These are phyloP conservation scores for Plenodomus lindquistii DNA, from an alignment of 2,329 filamentous ascomycete genomes.

Conservation along the genomic window DNA sequence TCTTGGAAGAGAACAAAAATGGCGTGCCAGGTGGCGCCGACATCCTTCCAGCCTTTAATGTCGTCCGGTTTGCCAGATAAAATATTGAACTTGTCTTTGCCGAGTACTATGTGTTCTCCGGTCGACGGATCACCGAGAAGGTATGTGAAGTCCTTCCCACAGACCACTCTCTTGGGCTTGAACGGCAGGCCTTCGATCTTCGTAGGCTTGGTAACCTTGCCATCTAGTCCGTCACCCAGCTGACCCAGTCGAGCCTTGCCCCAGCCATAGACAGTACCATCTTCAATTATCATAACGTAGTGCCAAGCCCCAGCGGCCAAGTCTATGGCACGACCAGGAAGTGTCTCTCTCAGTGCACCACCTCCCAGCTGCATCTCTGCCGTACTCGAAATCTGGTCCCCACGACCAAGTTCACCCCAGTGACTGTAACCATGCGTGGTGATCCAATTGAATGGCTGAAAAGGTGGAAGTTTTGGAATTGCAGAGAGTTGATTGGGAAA, in stretches of 20 bases:
- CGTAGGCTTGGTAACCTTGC: slow-evolving; percentile 41
- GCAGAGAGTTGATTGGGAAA: not conserved
- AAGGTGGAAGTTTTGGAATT: not conserved
- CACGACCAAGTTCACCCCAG: slow-evolving; percentile 33
- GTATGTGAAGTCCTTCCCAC: slow-evolving; percentile 85
- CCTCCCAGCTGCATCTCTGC: not conserved
- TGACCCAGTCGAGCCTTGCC: slow-evolving; percentile 86
- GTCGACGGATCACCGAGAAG: slow-evolving; percentile 59
- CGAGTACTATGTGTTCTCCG: slow-evolving; percentile 70
- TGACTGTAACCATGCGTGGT: slow-evolving; percentile 19
- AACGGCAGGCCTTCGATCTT: slow-evolving; percentile 57
- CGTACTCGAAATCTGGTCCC: slow-evolving; percentile 3
- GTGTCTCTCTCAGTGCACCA: not conserved
- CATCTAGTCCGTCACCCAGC: slow-evolving; percentile 60
- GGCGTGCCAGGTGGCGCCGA: slow-evolving; percentile 81
- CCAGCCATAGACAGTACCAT: slow-evolving; percentile 85
- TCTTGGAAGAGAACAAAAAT: slow-evolving; percentile 70
- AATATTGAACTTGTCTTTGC: slow-evolving; percentile 74
- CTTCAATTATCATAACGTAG: slow-evolving; percentile 70
- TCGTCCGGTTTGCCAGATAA: slow-evolving; percentile 59
- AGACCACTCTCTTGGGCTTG: slow-evolving; percentile 67
- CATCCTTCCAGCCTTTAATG: slow-evolving; percentile 64
- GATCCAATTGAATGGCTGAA: slow-evolving; percentile 4
- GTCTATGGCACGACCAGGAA: slow-evolving; percentile 54
- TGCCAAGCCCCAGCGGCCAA: slow-evolving; percentile 79